phyloP scores from a whole-genome alignment of 1,284 basidiomycete species.

The Sporisorium graminicola region DNA sequence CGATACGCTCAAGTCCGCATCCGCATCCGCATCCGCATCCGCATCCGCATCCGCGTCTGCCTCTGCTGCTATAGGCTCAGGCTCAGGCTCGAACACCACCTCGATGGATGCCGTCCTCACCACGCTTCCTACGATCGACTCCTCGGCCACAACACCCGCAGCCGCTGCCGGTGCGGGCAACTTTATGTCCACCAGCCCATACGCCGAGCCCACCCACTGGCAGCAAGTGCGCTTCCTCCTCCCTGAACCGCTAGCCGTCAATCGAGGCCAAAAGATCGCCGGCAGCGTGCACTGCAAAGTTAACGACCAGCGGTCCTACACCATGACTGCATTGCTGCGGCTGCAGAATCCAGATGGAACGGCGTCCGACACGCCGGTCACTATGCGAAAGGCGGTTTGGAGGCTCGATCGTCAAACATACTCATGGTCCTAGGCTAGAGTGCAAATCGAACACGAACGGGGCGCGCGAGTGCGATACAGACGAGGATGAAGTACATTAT shows the following conservation, averaged over 20 bases:
- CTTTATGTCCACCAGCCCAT: conserved; percentile 66
- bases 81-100: conserved; percentile 1
- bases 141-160: conserved; percentile 1
- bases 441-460: too few relatives aligned
- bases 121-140: conserved; percentile 35
- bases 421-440: conserved; percentile 52
- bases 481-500: conserved; percentile 2
- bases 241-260: conserved; percentile 64
- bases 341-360: conserved; percentile 44
- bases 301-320: conserved; percentile 64
- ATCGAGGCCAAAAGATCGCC: conserved; percentile 57
- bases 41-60: neutral
- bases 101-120: conserved; percentile 18
- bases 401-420: conserved; percentile 66
- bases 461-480: neutral
- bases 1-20: conserved; percentile 12
- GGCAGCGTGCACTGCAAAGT: conserved; percentile 60
- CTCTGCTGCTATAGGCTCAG: neutral
- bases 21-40: neutral
- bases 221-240: conserved; percentile 66
- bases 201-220: conserved; percentile 67
- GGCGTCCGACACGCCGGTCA: conserved; percentile 8
- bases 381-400: conserved; percentile 53
- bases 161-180: conserved; percentile 8
- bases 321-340: conserved; percentile 45